Evolutionary conservation across 345 rosid species (phyloP).

Genomic region (Hypericum androsaemum): DNA sequence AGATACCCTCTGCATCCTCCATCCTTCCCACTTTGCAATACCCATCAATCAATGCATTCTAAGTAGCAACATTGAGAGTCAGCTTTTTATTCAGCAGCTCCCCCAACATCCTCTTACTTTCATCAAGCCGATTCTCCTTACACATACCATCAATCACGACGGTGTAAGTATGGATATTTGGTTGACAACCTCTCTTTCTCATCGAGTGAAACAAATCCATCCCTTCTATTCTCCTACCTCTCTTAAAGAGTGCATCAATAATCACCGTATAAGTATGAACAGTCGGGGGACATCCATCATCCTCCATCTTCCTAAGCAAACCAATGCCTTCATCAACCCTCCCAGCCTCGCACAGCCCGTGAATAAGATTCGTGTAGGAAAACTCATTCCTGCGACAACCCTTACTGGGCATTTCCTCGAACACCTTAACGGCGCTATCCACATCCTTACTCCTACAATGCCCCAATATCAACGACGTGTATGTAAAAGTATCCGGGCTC

Average conservation of each 20-base stretch:
- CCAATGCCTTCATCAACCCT: conserved; percentile 59
- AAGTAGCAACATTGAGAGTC: conserved; percentile 59
- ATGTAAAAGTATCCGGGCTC: conserved; percentile 57
- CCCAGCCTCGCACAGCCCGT: conserved; percentile 64
- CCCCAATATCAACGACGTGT: conserved; percentile 70
- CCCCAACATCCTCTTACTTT: conserved; percentile 45
- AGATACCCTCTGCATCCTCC: conserved; percentile 51
- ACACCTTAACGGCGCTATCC: conserved; percentile 46
- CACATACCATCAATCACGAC: conserved; percentile 59
- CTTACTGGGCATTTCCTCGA: conserved; percentile 44
- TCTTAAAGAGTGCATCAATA: conserved; percentile 45
- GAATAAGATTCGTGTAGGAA: conserved; percentile 62
- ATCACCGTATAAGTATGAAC: conserved; percentile 76
- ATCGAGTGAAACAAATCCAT: conserved; percentile 46
- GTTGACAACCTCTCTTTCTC: conserved; percentile 54
- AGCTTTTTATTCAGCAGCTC: conserved; percentile 51
- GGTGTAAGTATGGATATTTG: conserved; percentile 66
- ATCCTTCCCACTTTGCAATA: conserved; percentile 59
- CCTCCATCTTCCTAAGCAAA: conserved; percentile 52
- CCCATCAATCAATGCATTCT: conserved; percentile 76
- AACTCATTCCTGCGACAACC: conserved; percentile 68
- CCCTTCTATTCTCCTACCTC: conserved; percentile 48
- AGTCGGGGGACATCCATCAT: conserved; percentile 52
- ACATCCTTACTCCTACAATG: conserved; percentile 66
- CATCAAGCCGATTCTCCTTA: conserved; percentile 45